Conservation (phyloP, 78 protist species). For the Goniomonas avonlea region DNA sequence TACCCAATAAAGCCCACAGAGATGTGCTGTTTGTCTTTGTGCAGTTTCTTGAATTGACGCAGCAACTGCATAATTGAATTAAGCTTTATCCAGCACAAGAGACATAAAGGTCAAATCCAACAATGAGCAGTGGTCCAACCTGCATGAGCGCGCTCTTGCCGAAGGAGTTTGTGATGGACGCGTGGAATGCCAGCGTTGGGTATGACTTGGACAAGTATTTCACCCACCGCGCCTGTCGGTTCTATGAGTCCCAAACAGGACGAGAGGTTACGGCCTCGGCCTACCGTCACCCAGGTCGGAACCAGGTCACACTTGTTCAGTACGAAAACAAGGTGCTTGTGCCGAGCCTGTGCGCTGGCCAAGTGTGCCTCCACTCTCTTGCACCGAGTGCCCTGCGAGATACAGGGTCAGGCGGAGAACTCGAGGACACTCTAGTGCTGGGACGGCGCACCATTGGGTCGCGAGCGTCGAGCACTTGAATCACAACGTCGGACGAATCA, state of each 20-base stretch:
- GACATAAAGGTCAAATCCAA: neutral
- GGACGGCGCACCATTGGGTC: conserved; percentile 98
- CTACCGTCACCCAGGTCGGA: conserved; percentile 88
- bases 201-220: conserved; percentile 70
- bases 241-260: neutral
- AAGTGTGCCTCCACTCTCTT: too few relatives aligned
- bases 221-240: conserved; percentile 72
- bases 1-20: conserved; percentile 91
- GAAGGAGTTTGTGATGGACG: conserved; percentile 88
- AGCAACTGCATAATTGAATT: too few relatives aligned
- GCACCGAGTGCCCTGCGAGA: too few relatives aligned
- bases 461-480: conserved; percentile 79
- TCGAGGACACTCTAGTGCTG: too few relatives aligned
- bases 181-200: conserved; percentile 98
- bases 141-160: conserved; percentile 95
- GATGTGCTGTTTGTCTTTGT: conserved; percentile 81
- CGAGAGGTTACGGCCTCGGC: neutral
- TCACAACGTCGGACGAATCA: conserved; percentile 91
- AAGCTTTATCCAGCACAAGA: too few relatives aligned
- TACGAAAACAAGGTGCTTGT: conserved; percentile 95
- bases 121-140: conserved; percentile 16
- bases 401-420: too few relatives aligned
- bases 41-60: conserved; percentile 81
- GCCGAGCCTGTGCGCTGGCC: conserved; percentile 67
- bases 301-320: conserved; percentile 98